These are phyloP conservation scores for Rosa multiflora DNA, from an alignment of 306 rosid species.

Conservation along the genomic window DNA sequence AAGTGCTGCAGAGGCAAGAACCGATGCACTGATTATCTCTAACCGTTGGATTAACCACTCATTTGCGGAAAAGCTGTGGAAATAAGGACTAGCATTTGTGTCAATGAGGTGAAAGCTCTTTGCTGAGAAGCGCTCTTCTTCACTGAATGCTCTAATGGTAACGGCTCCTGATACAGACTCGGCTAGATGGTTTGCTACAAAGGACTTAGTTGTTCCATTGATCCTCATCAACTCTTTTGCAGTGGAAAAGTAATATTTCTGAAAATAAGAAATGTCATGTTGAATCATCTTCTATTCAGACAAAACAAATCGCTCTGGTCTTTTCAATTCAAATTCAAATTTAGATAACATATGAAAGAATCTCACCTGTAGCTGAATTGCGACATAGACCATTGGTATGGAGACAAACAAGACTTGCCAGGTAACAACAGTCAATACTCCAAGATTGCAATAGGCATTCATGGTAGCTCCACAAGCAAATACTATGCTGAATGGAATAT, in stretches of 20 bases:
- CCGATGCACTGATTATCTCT: constrained; percentile 65
- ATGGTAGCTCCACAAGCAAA: constrained; percentile 60
- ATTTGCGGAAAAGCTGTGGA: constrained; percentile 69
- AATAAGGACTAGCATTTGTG: constrained; percentile 69
- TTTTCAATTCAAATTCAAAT: constrained; percentile 27
- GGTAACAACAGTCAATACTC: constrained; percentile 76
- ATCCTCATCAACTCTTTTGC: constrained; percentile 81
- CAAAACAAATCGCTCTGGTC: not conserved
- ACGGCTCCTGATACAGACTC: constrained; percentile 82
- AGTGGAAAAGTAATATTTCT: constrained; percentile 74
- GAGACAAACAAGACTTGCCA: constrained; percentile 94
- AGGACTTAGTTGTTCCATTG: constrained; percentile 82
- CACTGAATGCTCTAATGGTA: constrained; percentile 81
- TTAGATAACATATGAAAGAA: not conserved
- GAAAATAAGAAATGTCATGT: not conserved
- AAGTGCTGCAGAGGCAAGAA: constrained; percentile 66
- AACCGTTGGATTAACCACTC: constrained; percentile 87
- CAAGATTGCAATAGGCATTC: constrained; percentile 58
- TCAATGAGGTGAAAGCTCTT: constrained; percentile 62
- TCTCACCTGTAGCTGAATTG: constrained; percentile 68
- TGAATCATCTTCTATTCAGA: not conserved
- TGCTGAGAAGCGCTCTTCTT: constrained; percentile 61
- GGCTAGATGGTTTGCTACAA: constrained; percentile 73
- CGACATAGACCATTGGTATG: constrained; percentile 60
- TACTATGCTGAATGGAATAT: constrained; percentile 53